phyloP scores from a whole-genome alignment of 176 grass and related monocot species.

The Oryza rufipogon region DNA sequence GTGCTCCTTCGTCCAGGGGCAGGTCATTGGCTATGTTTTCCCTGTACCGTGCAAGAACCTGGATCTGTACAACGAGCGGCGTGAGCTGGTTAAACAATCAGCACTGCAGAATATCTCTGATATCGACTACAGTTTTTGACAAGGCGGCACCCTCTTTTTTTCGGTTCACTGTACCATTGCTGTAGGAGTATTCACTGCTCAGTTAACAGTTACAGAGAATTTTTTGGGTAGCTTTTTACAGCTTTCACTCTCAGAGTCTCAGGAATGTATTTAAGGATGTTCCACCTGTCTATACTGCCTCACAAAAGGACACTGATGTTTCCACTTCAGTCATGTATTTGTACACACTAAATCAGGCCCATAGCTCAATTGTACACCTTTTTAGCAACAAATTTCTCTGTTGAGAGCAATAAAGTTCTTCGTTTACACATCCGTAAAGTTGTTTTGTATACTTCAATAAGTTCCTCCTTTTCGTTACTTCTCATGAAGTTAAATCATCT shows the following conservation, averaged over 20 bases:
- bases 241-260: constrained; percentile 4
- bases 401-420: background rate
- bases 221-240: constrained; percentile 39
- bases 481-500: background rate
- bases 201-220: constrained; percentile 14
- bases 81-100: constrained; percentile 63
- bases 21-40: constrained; percentile 82
- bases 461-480: background rate
- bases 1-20: constrained; percentile 84
- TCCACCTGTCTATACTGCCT: constrained; percentile 28
- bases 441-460: background rate
- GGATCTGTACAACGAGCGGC: constrained; percentile 68
- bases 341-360: constrained; percentile 23
- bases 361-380: background rate
- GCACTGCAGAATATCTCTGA: constrained; percentile 71
- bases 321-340: constrained; percentile 23
- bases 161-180: constrained; percentile 19
- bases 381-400: background rate
- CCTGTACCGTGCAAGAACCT: constrained; percentile 79
- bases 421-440: background rate
- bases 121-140: constrained; percentile 91
- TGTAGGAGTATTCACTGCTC: constrained; percentile 44
- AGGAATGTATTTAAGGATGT: constrained; percentile 46
- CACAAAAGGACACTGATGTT: constrained; percentile 12
- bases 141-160: background rate